Conservation (phyloP, 495 filamentous ascomycete species). For the Xeromyces bisporus region DNA sequence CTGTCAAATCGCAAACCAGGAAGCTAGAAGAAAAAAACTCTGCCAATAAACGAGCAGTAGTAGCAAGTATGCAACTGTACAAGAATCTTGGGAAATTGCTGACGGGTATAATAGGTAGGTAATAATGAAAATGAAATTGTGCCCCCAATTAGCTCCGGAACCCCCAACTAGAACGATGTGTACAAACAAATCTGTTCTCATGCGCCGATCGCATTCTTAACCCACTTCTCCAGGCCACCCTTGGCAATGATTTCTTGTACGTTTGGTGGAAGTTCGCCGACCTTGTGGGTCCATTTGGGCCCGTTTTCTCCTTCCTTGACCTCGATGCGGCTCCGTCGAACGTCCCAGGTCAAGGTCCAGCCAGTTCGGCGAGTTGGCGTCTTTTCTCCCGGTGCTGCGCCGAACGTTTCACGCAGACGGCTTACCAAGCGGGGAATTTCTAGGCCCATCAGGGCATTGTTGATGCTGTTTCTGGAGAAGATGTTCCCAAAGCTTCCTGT, state of each 20-base stretch:
- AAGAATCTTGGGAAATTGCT: no score
- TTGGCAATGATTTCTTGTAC: constrained; percentile 82
- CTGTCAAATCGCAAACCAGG: no score
- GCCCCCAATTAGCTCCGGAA: no score
- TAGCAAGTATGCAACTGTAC: no score
- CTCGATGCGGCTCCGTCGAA: constrained; percentile 47
- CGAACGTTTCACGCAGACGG: constrained; percentile 50
- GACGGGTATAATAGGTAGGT: no score
- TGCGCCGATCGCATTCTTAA: constrained; percentile 38
- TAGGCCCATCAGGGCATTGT: constrained; percentile 75
- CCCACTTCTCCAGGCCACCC: constrained; percentile 66
- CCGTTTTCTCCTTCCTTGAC: constrained; percentile 52
- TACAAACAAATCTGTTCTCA: background rate
- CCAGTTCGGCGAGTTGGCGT: constrained; percentile 65
- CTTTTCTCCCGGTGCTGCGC: constrained; percentile 25
- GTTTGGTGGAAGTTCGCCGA: constrained; percentile 72
- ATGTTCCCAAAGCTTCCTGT: constrained; percentile 82
- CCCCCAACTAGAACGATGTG: no score
- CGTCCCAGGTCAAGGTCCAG: constrained; percentile 81
- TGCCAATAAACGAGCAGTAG: no score
- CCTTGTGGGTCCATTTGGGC: constrained; percentile 55
- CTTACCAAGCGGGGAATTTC: constrained; percentile 61
- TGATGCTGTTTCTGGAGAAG: constrained; percentile 77
- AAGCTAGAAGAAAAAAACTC: no score
- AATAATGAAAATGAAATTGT: no score